Evolutionary conservation across 139 green algal species (phyloP).

Genomic region (Spirogloea muscicola): DNA sequence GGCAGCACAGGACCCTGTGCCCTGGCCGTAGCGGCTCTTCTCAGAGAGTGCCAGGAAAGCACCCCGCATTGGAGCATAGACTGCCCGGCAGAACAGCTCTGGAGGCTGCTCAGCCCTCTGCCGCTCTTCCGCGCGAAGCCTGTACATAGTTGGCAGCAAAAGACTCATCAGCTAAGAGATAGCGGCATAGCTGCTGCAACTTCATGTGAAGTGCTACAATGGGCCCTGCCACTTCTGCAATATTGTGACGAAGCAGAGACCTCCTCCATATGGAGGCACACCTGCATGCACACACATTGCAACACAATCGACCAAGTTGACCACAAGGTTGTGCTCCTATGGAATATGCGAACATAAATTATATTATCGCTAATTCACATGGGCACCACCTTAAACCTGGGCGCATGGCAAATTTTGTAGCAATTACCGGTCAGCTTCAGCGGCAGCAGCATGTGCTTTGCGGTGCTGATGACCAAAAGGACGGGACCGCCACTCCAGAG

Average conservation of each 20-base stretch:
- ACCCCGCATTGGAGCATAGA: conserved; percentile 78
- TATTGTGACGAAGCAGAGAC: not conserved
- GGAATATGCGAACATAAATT: no score
- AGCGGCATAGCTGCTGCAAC: conserved; percentile 21
- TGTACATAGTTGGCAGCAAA: no score
- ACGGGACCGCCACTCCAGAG: not conserved
- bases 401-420: not conserved
- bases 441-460: not conserved
- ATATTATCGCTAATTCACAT: no score
- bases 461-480: not conserved
- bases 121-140: conserved; percentile 13
- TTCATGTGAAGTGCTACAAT: conserved; percentile 1
- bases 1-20: conserved; percentile 8
- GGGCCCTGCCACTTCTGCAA: conserved; percentile 4
- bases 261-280: not conserved
- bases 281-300: not conserved
- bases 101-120: conserved; percentile 13
- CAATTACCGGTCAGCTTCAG: no score
- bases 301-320: not conserved
- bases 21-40: conserved; percentile 36
- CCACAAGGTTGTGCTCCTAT: no score
- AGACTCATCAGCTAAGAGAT: no score
- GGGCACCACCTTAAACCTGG: not conserved
- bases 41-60: conserved; percentile 74
- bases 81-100: conserved; percentile 67